A percentile compares a stretch with the other conserved stretches of the same genome.
These are phyloP conservation scores for Phyllosticta citriasiana DNA, from an alignment of 2,329 filamentous ascomycete genomes.

Conservation along the genomic window DNA sequence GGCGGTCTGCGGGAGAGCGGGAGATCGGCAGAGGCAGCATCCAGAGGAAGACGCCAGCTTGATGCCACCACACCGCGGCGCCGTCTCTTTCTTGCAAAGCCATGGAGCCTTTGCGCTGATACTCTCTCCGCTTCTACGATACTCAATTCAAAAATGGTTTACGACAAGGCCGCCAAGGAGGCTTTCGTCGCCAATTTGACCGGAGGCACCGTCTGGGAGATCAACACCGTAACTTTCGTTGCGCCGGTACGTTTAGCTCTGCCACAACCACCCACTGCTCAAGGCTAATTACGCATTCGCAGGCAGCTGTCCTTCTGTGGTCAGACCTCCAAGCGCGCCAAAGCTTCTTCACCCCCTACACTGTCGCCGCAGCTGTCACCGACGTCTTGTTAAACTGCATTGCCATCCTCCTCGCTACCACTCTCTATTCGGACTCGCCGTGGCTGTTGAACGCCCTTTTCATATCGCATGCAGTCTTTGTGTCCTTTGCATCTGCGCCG, in stretches of 20 bases:
- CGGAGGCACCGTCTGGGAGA: conserved; percentile 73
- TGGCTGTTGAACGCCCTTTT: conserved; percentile 66
- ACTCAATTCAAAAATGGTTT: conserved; percentile 13
- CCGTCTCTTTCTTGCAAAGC: background rate
- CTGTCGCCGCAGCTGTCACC: conserved; percentile 54
- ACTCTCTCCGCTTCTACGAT: conserved; percentile 3
- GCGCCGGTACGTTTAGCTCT: conserved; percentile 56
- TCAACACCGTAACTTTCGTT: conserved; percentile 76
- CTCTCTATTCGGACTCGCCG: conserved; percentile 68
- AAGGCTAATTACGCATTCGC: conserved; percentile 13
- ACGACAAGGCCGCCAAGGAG: conserved; percentile 85
- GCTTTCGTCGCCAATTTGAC: conserved; percentile 88
- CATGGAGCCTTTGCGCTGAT: background rate
- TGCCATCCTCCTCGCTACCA: conserved; percentile 73
- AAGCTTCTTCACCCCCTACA: conserved; percentile 70
- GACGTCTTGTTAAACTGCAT: conserved; percentile 85
- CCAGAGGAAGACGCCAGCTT: conserved; percentile 6
- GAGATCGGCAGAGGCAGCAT: background rate
- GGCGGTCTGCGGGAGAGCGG: background rate
- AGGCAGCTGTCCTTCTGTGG: conserved; percentile 81
- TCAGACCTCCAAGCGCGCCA: conserved; percentile 76
- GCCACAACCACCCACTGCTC: conserved; percentile 4
- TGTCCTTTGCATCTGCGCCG: conserved; percentile 39
- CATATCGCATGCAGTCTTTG: conserved; percentile 56
- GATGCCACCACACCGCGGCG: background rate